Conservation (phyloP, 306 rosid species). For the Spatholobus suberectus region DNA sequence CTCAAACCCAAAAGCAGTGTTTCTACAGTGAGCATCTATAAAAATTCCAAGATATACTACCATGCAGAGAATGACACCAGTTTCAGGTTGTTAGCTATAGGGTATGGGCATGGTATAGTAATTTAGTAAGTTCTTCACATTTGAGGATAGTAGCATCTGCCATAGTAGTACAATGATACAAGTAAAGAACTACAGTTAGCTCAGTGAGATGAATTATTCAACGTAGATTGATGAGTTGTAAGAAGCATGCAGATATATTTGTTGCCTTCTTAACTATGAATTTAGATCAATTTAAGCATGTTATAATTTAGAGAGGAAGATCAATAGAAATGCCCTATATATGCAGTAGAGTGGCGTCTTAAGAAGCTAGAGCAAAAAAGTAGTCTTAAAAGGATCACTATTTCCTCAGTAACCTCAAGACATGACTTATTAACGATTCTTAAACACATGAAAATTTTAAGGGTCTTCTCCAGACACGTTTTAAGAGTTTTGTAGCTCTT, state of each 20-base stretch:
- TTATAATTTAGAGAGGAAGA: neutral
- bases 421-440: neutral
- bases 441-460: neutral
- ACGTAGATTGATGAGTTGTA: neutral
- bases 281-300: neutral
- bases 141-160: neutral
- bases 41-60: neutral
- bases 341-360: neutral
- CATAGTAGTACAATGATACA: neutral
- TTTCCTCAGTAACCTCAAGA: neutral
- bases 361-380: neutral
- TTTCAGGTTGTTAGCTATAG: neutral
- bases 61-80: neutral
- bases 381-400: neutral
- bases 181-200: neutral
- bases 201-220: constrained; percentile 18
- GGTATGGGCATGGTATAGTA: neutral
- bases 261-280: neutral
- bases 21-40: too few species aligned
- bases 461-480: neutral
- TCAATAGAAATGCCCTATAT: neutral
- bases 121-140: neutral
- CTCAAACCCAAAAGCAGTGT: too few species aligned
- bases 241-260: neutral
- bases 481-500: neutral